Percentiles rank a stretch among this genome's conserved stretches.
Evolutionary conservation across 768 basidiomycete genomes (phyloP).

Genomic region (Kwoniella botswanensis): DNA sequence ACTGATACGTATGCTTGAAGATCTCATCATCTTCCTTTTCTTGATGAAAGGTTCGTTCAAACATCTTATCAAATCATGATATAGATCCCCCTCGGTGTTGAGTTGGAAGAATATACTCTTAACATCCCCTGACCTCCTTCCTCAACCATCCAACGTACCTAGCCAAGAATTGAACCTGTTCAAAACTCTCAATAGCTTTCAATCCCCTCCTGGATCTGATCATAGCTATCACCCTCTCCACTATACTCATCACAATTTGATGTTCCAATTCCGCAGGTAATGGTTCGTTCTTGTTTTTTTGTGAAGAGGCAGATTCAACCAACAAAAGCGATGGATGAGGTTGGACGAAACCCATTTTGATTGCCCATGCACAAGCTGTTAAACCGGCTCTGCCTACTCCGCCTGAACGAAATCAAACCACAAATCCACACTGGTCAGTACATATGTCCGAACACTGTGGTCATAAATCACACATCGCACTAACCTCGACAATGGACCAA

Average conservation of each 20-base stretch:
- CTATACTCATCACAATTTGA: constrained; percentile 65
- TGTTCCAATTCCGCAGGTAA: constrained; percentile 49
- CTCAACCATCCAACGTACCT: constrained; percentile 52
- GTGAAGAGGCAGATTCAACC: constrained; percentile 30
- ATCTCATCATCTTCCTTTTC: no score
- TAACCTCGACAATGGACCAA: constrained; percentile 86
- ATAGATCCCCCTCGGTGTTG: no score
- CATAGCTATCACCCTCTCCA: constrained; percentile 74
- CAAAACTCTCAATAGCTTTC: constrained; percentile 92
- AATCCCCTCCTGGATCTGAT: constrained; percentile 76
- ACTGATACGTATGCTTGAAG: no score
- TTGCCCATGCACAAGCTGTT: constrained; percentile 87
- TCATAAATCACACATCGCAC: constrained; percentile 13
- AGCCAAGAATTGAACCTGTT: constrained; percentile 70
- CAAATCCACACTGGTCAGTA: background rate
- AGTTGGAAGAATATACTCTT: background rate
- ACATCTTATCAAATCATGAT: no score
- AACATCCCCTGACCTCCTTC: constrained; percentile 15
- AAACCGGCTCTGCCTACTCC: constrained; percentile 93
- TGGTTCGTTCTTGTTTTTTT: constrained; percentile 10
- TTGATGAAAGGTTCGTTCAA: no score
- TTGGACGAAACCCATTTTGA: constrained; percentile 87
- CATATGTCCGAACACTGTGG: background rate
- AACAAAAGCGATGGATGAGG: constrained; percentile 61
- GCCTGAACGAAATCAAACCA: constrained; percentile 29